Base-by-base conservation (phyloP, 345 rosid genomes). In the Salix brachista region DNA sequence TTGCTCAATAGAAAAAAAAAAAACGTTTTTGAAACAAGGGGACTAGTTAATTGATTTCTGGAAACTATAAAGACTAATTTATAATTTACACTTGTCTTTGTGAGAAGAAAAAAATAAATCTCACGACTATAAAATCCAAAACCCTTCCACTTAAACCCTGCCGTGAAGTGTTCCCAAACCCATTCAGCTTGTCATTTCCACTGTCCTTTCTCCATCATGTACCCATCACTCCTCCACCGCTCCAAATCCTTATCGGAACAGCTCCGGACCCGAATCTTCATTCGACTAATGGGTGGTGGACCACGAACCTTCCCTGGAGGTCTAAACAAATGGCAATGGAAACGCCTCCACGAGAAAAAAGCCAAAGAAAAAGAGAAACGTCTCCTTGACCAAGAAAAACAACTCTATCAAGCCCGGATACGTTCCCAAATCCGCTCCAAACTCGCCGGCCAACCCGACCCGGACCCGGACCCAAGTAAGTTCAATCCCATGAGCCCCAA, bases 301-400 rank as follows among this genome's bases (percentile, higher is more conserved):
- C 97, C 99, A 0, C 89, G 99, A 67, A 94, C 97, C 10, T 96
- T 93, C 54, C 99, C 98, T 0, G 98, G 97, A 37, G 98, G 98
- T 23, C 64, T 94, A 9, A 94, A 96, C 92, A 91, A 96, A 83
- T 96, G 97, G 99, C 98, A 94, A 54, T 96, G 99, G 99, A 96
- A 94, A 85, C 97, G 97, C 18, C 85, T 96, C 80, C 98, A 94
- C 86, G 98, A 96, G 89, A 96, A 91, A 85, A 88, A 86, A 76
- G 99, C 97, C 36, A 83, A 72, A 80, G 99, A 96, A 80, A 96
- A 96, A 84, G 98, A 94, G 80, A 91, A 80, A 70, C 85, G 88
- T 44, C 97, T 96, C 66, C 90, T 96, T 34, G 88, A 91, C 1
- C 99, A 94, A 78, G 98, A 94, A 83, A 96, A 94, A 68, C 98